Evolutionary conservation across 768 basidiomycete species (phyloP).

Genomic region (Cubamyces sp.): DNA sequence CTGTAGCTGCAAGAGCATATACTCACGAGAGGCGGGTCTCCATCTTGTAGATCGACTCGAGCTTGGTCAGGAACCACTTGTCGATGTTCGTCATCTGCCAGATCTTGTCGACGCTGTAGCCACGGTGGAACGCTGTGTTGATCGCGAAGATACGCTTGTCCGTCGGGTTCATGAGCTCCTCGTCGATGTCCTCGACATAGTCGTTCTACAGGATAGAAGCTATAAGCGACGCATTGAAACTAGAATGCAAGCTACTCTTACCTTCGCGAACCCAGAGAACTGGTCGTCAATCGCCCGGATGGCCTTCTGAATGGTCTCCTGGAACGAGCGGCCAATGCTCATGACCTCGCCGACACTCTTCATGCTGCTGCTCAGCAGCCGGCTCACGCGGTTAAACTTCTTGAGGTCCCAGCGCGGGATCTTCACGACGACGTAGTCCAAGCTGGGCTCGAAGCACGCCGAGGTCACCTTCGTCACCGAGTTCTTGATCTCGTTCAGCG

Average conservation of each 20-base stretch:
- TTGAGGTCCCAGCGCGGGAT: slow-evolving; percentile 99
- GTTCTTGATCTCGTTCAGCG: slow-evolving; percentile 97
- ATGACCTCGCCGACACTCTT: slow-evolving; percentile 99
- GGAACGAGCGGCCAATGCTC: slow-evolving; percentile 98
- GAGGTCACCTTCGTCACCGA: slow-evolving; percentile 95
- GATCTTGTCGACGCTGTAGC: slow-evolving; percentile 94
- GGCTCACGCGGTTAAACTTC: slow-evolving; percentile 95
- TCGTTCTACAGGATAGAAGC: slow-evolving; percentile 62
- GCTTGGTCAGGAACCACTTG: slow-evolving; percentile 95
- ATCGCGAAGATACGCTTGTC: slow-evolving; percentile 98
- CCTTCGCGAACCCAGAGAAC: slow-evolving; percentile 91
- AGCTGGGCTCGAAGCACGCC: slow-evolving; percentile 96
- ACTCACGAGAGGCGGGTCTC: slow-evolving; percentile 78
- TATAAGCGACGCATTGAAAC: neutral
- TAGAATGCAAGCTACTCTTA: slow-evolving; percentile 31
- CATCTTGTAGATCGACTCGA: slow-evolving; percentile 82
- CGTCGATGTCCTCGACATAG: slow-evolving; percentile 87
- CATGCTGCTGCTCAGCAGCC: slow-evolving; percentile 92
- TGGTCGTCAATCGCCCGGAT: slow-evolving; percentile 96
- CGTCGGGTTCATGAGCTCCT: slow-evolving; percentile 91
- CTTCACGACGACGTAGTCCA: slow-evolving; percentile 98
- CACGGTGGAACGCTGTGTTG: slow-evolving; percentile 88
- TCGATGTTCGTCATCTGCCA: slow-evolving; percentile 99
- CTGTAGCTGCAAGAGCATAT: neutral
- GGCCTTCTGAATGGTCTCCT: slow-evolving; percentile 98